Conservation (phyloP, 164 flowering plant species). For the Annona squamosa region DNA sequence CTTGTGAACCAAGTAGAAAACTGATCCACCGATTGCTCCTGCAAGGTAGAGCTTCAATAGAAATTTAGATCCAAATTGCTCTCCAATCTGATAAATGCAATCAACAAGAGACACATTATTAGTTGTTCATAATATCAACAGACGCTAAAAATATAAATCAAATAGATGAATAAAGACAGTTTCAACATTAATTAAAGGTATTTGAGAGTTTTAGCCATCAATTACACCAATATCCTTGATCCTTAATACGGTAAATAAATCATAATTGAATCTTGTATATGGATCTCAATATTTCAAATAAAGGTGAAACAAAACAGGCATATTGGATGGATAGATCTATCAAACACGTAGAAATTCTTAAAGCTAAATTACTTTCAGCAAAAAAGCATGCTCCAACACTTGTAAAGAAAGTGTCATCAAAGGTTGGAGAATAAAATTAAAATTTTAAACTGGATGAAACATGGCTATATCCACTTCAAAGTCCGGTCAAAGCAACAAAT, state of each 20-base stretch:
- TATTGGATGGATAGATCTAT: no score
- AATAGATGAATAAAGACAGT: background rate
- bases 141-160: background rate
- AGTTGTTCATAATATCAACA: background rate
- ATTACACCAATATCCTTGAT: background rate
- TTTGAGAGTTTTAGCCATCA: background rate
- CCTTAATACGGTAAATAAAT: background rate
- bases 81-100: conserved; percentile 45
- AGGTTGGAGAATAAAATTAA: no score
- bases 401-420: no score
- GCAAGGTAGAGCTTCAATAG: conserved; percentile 78
- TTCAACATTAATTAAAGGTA: background rate
- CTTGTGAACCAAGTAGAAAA: conserved; percentile 64
- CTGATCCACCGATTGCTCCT: conserved; percentile 82
- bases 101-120: background rate
- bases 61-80: conserved; percentile 63
- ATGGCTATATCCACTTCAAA: no score
- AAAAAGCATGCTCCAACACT: no score
- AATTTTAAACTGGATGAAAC: no score
- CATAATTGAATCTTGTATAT: no score
- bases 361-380: no score
- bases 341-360: no score
- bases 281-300: no score
- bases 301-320: no score
- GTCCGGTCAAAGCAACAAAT: no score